phyloP scores from a whole-genome alignment of 2,329 filamentous ascomycete genomes.

The Venturiaceae sp. region DNA sequence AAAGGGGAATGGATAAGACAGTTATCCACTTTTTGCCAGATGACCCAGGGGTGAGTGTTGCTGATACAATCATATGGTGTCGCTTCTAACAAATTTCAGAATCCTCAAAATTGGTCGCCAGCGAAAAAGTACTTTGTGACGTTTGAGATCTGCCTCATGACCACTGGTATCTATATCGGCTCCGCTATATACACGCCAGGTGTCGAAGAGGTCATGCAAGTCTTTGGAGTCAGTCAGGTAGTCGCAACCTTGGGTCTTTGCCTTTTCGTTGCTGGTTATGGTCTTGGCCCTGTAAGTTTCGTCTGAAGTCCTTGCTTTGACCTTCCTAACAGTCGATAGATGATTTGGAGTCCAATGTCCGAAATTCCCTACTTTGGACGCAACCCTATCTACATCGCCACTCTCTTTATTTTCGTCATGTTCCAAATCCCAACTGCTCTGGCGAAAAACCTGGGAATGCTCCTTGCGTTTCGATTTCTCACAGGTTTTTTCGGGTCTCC shows the following conservation, averaged over 20 bases:
- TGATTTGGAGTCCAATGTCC: conserved; percentile 62
- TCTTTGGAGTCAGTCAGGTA: conserved; percentile 14
- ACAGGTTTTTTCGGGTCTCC: conserved; percentile 23
- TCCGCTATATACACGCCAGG: conserved; percentile 10
- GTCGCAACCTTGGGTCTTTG: conserved; percentile 15
- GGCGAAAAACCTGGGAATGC: conserved; percentile 55
- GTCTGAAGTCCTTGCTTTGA: conserved; percentile 55
- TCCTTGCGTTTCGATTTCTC: conserved; percentile 56
- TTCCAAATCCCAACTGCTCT: conserved; percentile 32
- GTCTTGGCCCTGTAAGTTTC: conserved; percentile 51
- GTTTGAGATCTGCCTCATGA: conserved; percentile 3
- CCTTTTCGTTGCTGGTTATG: conserved; percentile 36
- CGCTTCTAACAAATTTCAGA: conserved; percentile 1
- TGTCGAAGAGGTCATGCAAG: conserved; percentile 7
- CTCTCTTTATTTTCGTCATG: conserved; percentile 52
- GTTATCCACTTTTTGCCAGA: background rate
- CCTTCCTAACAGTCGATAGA: conserved; percentile 58
- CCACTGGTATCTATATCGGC: conserved; percentile 7
- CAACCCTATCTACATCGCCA: conserved; percentile 57
- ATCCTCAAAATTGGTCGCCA: conserved; percentile 9
- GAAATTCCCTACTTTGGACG: conserved; percentile 57
- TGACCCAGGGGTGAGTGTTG: conserved; percentile 13
- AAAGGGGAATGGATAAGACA: conserved; percentile 40
- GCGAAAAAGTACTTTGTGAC: conserved; percentile 7
- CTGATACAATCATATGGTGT: background rate